These are phyloP conservation scores for Mimosa pudica DNA, from an alignment of 306 rosid genomes.

Conservation along the genomic window DNA sequence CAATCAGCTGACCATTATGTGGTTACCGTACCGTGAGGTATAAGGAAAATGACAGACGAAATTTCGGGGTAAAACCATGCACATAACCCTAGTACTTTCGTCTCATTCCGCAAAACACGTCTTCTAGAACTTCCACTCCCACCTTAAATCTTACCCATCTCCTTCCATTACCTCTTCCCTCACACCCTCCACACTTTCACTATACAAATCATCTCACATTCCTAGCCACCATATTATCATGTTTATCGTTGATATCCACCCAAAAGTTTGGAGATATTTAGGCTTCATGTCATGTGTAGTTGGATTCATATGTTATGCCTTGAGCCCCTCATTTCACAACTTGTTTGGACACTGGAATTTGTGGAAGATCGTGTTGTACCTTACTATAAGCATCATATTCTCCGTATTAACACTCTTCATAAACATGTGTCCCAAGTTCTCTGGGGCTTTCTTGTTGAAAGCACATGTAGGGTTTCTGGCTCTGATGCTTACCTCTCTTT, in stretches of 20 bases:
- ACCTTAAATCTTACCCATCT: neutral
- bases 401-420: slow-evolving; percentile 1
- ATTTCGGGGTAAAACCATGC: neutral
- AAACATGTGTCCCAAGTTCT: neutral
- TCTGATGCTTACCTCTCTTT: slow-evolving; percentile 11
- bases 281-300: slow-evolving; percentile 31
- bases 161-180: neutral
- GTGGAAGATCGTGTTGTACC: slow-evolving; percentile 7
- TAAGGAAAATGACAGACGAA: neutral
- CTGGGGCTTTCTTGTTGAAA: slow-evolving; percentile 11
- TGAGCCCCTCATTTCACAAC: slow-evolving; percentile 14
- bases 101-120: neutral
- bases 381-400: neutral
- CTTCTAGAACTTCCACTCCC: neutral
- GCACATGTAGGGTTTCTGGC: slow-evolving; percentile 12
- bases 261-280: neutral
- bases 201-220: neutral
- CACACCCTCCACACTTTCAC: neutral
- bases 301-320: slow-evolving; percentile 24
- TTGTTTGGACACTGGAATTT: slow-evolving; percentile 19
- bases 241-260: slow-evolving; percentile 9
- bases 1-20: neutral
- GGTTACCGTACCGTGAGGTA: neutral
- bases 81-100: neutral
- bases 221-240: neutral